Conservation (phyloP, 1,139 yeast genomes). For the Williopsis jadinii region DNA sequence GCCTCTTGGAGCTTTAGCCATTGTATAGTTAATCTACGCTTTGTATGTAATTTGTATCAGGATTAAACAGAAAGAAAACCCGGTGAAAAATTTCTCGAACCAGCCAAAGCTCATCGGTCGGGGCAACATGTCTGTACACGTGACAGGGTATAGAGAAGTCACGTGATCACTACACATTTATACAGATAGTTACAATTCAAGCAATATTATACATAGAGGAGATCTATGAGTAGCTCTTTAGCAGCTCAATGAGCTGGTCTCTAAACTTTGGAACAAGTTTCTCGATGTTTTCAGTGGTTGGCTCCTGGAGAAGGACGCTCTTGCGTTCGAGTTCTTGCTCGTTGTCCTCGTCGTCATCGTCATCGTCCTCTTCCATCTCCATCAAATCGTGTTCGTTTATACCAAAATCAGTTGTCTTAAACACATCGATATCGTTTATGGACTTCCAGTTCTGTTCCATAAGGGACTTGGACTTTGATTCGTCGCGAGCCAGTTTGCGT, state of each 20-base stretch:
- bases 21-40: not conserved
- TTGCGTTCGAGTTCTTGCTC: not conserved
- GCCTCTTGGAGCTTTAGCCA: constrained; percentile 23
- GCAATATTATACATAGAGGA: too few relatives aligned
- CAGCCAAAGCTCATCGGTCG: not conserved
- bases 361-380: constrained; percentile 33
- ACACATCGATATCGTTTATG: constrained; percentile 35
- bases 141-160: too few relatives aligned
- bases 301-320: too few relatives aligned
- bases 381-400: constrained; percentile 49
- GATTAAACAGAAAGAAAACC: too few relatives aligned
- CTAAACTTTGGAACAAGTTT: constrained; percentile 11
- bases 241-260: constrained; percentile 5
- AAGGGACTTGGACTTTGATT: constrained; percentile 8
- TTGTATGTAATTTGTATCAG: too few relatives aligned
- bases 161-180: too few relatives aligned
- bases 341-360: constrained; percentile 19
- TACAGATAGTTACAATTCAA: too few relatives aligned
- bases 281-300: constrained; percentile 4
- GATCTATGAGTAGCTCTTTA: constrained; percentile 1
- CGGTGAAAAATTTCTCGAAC: too few relatives aligned
- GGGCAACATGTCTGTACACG: too few relatives aligned
- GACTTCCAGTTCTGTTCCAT: constrained; percentile 42
- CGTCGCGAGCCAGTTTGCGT: constrained; percentile 23
- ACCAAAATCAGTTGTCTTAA: constrained; percentile 49